Evolutionary conservation across 2,329 filamentous ascomycete genomes (phyloP), one percentile per base, ranked within the genome.

Genomic region (Claviceps paspali): DNA sequence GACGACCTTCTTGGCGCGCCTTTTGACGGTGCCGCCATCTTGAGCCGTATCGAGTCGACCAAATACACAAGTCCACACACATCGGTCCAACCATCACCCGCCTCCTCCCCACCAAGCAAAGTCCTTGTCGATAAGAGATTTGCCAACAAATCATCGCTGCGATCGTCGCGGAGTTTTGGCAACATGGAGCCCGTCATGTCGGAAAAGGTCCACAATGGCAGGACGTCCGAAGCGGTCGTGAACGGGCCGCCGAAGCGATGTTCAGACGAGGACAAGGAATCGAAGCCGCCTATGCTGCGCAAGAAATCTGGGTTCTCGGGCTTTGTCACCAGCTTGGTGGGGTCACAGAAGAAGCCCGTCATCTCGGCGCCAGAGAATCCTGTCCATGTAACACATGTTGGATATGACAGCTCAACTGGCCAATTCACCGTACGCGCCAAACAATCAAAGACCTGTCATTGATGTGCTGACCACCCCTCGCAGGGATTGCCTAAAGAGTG

Each of bases 281-380:
- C 68, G 30, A 80, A 76, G 51, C 63, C 67, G 12, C 62, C 67
- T 41, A 64, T 78, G 43, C 59, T 78, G 43, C 73, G 83, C 51
- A 92, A 92, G 64, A 93, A 92, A 65, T 82, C 82, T 36, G 85
- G 83, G 41, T 85, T 94, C 54, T 86, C 83, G 12, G 83, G 79
- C 47, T 86, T 93, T 52, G 78, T 94, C 66, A 88, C 79, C 56
- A 88, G 79, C 55, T 55, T 79, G 42, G 77, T 92, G 41, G 82
- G 83, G 46, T 88, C 86, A 26, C 86, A 83, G 37, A 83, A 87
- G 59, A 84, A 86, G 46, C 85, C 91, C 33, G 76, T 88, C 58
- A 98, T 98, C 51, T 96, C 91, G n/a, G 84, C 86, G 27, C 91
- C 91, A 38, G 87, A 94, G 60, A 96, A 98, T 52, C 91, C 91